Base-by-base conservation (phyloP, 257 asterid species). In the Mitragyna speciosa region DNA sequence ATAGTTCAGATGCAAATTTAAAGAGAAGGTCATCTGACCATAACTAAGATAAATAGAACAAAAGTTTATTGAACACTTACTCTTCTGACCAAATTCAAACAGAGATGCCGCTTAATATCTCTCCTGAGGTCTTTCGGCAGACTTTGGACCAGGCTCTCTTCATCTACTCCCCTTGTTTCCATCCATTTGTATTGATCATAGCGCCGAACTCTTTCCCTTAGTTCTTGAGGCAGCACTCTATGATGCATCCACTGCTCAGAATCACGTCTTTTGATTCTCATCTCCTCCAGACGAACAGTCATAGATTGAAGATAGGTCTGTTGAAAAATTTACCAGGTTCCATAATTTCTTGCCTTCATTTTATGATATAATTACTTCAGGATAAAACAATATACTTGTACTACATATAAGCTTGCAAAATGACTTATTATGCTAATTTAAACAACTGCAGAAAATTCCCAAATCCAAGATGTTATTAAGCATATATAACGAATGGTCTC, bases 191-290 rank as follows among this genome's bases (percentile, higher is more conserved):
- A 92, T 64, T 92, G 97, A 86, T 95, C 97, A 41, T 95, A 94
- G 33, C 99, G 96, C 56, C 98, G 81, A 12, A 95, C 99, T 80
- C 97, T 85, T 82, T 93, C 96, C 89, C 91, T 88, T 39, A 92
- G 91, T 81, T 96, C 97, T 28, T 86, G 87, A 26, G 99, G 99
- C 31, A 95, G 93, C 49, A 95, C 94, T 65, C 99, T 83, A 83
- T 95, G 99, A 86, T 91, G 98, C 99, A 95, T 95, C 99, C 99
- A 95, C 75, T 90, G 98, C 90, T 95, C 98, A 0, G 99, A 93
- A 82, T 95, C 99, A 3, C 96, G 92, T 76, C 93, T 87, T 78
- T 93, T 95, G 76, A 95, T 81, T 83, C 99, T 91, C 99, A 95
- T 95, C 85, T 95, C 98, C 87, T 95, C 99, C 68, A 92, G 90